Base-by-base conservation (phyloP, 2,329 filamentous ascomycete genomes). In the Lachnellula cervina region DNA sequence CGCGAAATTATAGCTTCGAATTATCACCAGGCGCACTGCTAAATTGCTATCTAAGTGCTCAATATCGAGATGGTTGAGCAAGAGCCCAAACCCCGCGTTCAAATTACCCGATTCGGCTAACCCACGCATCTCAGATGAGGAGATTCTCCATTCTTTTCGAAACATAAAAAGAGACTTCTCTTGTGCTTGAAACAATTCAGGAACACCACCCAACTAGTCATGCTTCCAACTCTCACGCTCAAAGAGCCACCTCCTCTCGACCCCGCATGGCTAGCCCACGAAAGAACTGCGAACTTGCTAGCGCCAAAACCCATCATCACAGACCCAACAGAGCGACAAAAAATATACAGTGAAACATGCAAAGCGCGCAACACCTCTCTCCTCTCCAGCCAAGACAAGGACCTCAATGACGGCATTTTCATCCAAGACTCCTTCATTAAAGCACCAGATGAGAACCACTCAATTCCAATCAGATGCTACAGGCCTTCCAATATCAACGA, bases 281-380 rank as follows among this genome's bases (percentile, higher is more conserved):
- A 77, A 59, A 56, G 69, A 28, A 61, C 68, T 13, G 58, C 62
- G 14, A 64, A 66, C 46, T 61, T 71, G 23, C 63, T 63, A 4
- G 54, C 56, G 5, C 66, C 67, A n/a, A 67, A 67, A 35, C 64
- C 64, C 5, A 51, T 47, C 17, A 56, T 66, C 34, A 59, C 69
- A 17, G 61, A 65, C 5, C 47, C 55, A 2, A n/a, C 19, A 17
- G 42, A 55, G 8, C 56, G 55, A 9, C 63, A 60, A 56, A 11
- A 68, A 8, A 47, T 68, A 44, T 79, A 78, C 62, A 74, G 72
- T 2, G 61, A 68, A 35, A 69, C 73, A 38, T 76, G 77, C 58
- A 72, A 72, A 44, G 66, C 66, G 5, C 66, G 71, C 19, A 72
- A 73, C 42, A 63, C 66, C 2, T 58, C 59, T 11, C 71, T 77